These are phyloP conservation scores for Floccularia luteovirens DNA, from an alignment of 768 basidiomycete genomes.

Conservation along the genomic window DNA sequence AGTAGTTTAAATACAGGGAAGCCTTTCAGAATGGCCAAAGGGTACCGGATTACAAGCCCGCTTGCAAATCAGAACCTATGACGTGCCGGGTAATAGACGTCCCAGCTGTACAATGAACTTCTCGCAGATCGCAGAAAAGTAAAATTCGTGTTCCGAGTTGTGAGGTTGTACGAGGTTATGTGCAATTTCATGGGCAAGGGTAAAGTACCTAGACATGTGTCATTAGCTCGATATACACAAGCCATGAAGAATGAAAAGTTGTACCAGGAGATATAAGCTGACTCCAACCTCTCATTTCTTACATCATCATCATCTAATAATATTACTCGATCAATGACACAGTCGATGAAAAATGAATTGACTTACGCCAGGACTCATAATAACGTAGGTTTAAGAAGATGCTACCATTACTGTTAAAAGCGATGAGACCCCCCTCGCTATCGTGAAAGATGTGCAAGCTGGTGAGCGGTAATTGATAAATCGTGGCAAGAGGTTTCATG, in stretches of 20 bases:
- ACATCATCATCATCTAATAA: constrained; percentile 66
- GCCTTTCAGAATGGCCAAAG: too few relatives aligned
- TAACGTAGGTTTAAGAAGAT: constrained; percentile 86
- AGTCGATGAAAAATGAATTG: neutral
- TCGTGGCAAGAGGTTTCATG: constrained; percentile 51
- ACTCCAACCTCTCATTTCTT: constrained; percentile 33
- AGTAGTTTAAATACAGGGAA: too few relatives aligned
- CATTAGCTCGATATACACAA: neutral
- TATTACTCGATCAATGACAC: neutral
- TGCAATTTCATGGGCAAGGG: constrained; percentile 87
- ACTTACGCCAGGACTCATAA: constrained; percentile 82
- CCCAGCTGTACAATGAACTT: constrained; percentile 39
- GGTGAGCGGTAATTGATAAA: constrained; percentile 68
- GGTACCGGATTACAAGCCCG: too few relatives aligned
- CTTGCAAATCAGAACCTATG: too few relatives aligned
- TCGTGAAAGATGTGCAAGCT: constrained; percentile 89
- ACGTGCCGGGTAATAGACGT: constrained; percentile 21
- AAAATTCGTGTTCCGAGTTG: constrained; percentile 92
- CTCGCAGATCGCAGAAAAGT: constrained; percentile 88
- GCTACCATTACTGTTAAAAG: constrained; percentile 87
- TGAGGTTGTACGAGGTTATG: constrained; percentile 86
- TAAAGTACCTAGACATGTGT: constrained; percentile 66
- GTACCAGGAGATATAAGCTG: constrained; percentile 80
- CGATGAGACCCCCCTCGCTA: constrained; percentile 70
- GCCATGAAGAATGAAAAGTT: constrained; percentile 8